A percentile compares a stretch with the other conserved stretches of the same genome.
Evolutionary conservation across 495 filamentous ascomycete species (phyloP).

Genomic region (Podospora tetraspora): DNA sequence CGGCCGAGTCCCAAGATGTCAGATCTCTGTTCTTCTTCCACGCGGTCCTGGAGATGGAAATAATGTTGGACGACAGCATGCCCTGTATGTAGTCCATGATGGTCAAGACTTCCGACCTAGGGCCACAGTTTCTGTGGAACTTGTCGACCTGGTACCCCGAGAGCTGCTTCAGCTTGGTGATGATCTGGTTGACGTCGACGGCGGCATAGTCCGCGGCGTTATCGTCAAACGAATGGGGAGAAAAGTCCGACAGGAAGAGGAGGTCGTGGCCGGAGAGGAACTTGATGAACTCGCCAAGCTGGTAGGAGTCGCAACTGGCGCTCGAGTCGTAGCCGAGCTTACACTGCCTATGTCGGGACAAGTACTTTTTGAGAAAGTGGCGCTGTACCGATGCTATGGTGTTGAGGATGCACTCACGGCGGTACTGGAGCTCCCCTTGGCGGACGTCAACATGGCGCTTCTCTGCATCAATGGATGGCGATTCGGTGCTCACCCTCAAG

Average conservation of each 20-base stretch:
- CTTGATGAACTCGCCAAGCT: slow-evolving; percentile 78
- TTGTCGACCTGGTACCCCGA: slow-evolving; percentile 76
- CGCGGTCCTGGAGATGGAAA: slow-evolving; percentile 41
- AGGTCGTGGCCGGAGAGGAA: slow-evolving; percentile 61
- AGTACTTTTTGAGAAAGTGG: slow-evolving; percentile 67
- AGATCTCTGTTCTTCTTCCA: slow-evolving; percentile 41
- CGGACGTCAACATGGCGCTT: slow-evolving; percentile 5
- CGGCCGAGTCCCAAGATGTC: slow-evolving; percentile 28
- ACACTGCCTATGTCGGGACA: slow-evolving; percentile 59
- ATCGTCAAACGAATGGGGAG: slow-evolving; percentile 27
- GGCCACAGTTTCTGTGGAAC: slow-evolving; percentile 72
- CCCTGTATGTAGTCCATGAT: slow-evolving; percentile 61
- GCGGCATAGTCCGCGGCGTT: slow-evolving; percentile 24
- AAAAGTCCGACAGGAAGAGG: slow-evolving; percentile 45
- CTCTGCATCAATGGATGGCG: not conserved
- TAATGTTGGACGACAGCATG: slow-evolving; percentile 37
- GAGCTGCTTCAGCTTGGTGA: slow-evolving; percentile 41
- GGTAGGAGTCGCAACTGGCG: slow-evolving; percentile 74
- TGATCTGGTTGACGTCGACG: slow-evolving; percentile 31
- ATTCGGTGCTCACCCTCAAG: slow-evolving; percentile 57
- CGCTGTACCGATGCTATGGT: slow-evolving; percentile 71
- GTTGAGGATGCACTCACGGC: slow-evolving; percentile 64
- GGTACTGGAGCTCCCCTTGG: slow-evolving; percentile 64
- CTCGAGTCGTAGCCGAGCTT: slow-evolving; percentile 71
- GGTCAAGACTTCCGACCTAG: slow-evolving; percentile 60